Base-by-base conservation (phyloP, 495 filamentous ascomycete species). In the Neurospora sp. region DNA sequence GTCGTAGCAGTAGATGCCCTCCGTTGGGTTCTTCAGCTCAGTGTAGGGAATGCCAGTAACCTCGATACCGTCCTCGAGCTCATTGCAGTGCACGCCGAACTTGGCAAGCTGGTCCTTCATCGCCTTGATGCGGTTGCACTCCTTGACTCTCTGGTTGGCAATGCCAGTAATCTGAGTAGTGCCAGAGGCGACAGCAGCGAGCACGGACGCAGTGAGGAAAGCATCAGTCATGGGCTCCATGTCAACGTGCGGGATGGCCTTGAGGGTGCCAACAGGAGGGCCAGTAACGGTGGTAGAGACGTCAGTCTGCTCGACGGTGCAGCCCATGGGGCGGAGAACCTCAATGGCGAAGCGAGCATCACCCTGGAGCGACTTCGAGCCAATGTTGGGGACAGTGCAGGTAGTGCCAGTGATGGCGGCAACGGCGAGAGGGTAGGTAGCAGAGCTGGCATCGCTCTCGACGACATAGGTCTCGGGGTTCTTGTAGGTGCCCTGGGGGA, bases 211-310 rank as follows among this genome's bases (percentile, higher is more conserved):
- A 37, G 93, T 96, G 39, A 99, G 85, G 87, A 99, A 99, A 71
- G 96, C 96, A 85, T 99, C 96, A 0, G 96, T 99, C 96, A 99
- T 99, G 18, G 94, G 93, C 79, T 98, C 96, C 96, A 99, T 99
- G 78, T 99, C 94, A 37, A 98, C 90, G 20, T 85, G 83, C 14
- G 85, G 79, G 69, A 95, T 88, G 3, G 90, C 86, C 75, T 90
- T 90, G 54, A 99, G 83, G 5, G 86, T 82, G 31, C 94, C 95
- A 72, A 84, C 83, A 18, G 87, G 82, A n/a, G 95, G 95, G 3
- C 96, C 96, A 54, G 90, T 96, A 16, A 99, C 96, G 3, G 95
- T 98, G 14, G 96, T 99, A 1, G 94, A 97, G 40, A 84, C 87
- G 44, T 90, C 90, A 4, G 91, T 93, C 83, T 98, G 96, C 76